Evolutionary conservation across 164 flowering plant genomes (phyloP).

Genomic region (Aristolochia californica): DNA sequence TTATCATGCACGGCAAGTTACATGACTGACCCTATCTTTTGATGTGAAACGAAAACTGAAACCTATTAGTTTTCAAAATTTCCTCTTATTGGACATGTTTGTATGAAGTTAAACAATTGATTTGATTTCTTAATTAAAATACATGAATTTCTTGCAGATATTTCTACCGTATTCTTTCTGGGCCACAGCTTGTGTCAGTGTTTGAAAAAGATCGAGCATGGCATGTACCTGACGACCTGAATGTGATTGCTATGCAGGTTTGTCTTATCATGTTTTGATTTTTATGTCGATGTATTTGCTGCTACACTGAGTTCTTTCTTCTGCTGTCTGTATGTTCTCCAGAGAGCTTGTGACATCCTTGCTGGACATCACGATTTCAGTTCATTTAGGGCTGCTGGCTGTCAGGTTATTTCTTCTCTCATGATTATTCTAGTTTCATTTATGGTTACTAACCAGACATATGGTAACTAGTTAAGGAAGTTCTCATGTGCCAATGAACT

Average conservation of each 20-base stretch:
- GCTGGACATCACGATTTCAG: slow-evolving; percentile 87
- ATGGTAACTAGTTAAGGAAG: no score
- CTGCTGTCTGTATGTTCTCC: slow-evolving; percentile 9
- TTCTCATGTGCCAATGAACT: no score
- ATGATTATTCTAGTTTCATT: neutral
- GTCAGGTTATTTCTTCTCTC: slow-evolving; percentile 50
- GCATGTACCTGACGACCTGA: slow-evolving; percentile 69
- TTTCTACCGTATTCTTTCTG: slow-evolving; percentile 71
- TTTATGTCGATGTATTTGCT: neutral
- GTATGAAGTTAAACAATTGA: no score
- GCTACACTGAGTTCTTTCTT: neutral
- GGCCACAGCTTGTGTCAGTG: slow-evolving; percentile 66
- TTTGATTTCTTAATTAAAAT: no score
- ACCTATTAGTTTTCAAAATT: no score
- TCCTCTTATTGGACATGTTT: no score
- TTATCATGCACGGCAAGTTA: no score
- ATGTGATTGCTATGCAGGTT: slow-evolving; percentile 82
- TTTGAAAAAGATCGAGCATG: slow-evolving; percentile 92
- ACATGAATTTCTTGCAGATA: slow-evolving; percentile 41
- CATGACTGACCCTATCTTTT: no score
- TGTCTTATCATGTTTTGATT: neutral
- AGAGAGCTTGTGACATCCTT: slow-evolving; percentile 82
- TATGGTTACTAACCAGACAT: no score
- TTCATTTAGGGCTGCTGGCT: slow-evolving; percentile 88
- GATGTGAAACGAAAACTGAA: no score